Base-by-base conservation (phyloP, 2,329 filamentous ascomycete species). In the Epichloe amarillans region DNA sequence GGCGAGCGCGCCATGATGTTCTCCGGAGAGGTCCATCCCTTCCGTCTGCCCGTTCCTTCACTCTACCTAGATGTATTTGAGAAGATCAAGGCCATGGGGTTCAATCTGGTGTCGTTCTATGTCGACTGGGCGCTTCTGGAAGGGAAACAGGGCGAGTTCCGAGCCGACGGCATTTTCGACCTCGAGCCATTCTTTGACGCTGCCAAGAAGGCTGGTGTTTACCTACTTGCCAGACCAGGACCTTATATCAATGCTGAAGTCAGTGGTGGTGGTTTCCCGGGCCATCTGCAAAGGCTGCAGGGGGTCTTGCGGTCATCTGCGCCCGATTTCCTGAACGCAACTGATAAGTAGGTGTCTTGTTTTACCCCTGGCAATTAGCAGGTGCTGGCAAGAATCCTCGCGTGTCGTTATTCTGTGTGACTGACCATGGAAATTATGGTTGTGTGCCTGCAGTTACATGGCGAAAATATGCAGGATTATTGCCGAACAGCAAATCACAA, bases 231-330 rank as follows among this genome's bases (percentile, higher is more conserved):
- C 3, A 70, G 79, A 1, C 82, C 83, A 0, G 82, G 84, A 0
- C 83, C 83, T 0, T 88, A 88, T 47, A 88, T 90, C 68, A 88
- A 91, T 60, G 86, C 86, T 1, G 86, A 93, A 63, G 78, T 73
- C 0, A 80, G 78, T 5, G 87, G 86, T 0, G 88, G 88, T 50
- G 87, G 87, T 0, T 90, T 86, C 54, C 87, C 88, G 0, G 87
- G 86, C 1, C 93, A 87, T 87, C 63, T 90, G 14, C 81, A 86
- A 61, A 73, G 84, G 12, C 68, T 83, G n/a, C 75, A 77, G 46
- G 85, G 77, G 0, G 73, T 72, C 0, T 65, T 88, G 49, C 74
- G 87, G 53, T 86, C 84, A 0, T 69, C 71, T 46, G 78, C 79
- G 23, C 66, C 74, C 0, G 78, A 74, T 4, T 91, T 77, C 56